Conservation (phyloP, 208 protist genomes). For the Naegleria gruberi region DNA sequence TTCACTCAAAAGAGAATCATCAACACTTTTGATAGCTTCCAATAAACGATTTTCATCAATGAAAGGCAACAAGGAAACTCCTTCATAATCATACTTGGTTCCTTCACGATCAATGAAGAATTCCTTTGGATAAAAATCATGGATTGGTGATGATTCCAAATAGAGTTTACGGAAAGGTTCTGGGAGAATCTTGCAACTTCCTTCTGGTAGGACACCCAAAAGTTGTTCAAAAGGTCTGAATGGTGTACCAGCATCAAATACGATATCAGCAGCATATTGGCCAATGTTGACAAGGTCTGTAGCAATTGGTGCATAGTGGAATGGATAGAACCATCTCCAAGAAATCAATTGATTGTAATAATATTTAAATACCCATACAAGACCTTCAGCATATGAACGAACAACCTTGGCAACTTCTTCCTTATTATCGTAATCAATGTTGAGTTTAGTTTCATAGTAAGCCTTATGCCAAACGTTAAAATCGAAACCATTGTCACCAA, state of each 20-base stretch:
- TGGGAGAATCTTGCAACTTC: conserved; percentile 19
- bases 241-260: conserved; percentile 9
- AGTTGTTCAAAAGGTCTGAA: conserved; percentile 39
- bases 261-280: background rate
- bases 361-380: conserved; percentile 84
- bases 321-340: conserved; percentile 88
- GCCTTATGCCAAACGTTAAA: conserved; percentile 34
- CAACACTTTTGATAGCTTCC: background rate
- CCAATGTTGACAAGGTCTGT: conserved; percentile 50
- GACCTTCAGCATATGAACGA: conserved; percentile 52
- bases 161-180: conserved; percentile 32
- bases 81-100: conserved; percentile 51
- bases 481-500: background rate
- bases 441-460: conserved; percentile 72
- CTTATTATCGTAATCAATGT: background rate
- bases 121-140: conserved; percentile 73
- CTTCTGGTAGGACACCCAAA: conserved; percentile 36
- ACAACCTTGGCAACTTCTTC: background rate
- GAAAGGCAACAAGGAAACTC: conserved; percentile 24
- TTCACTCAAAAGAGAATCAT: background rate
- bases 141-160: conserved; percentile 51
- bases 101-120: conserved; percentile 79
- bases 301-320: conserved; percentile 82
- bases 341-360: conserved; percentile 73
- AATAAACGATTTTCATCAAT: conserved; percentile 22